Evolutionary conservation across 257 asterid species (phyloP), one percentile per base, ranked within the genome.

Genomic region (Solanum pennellii): DNA sequence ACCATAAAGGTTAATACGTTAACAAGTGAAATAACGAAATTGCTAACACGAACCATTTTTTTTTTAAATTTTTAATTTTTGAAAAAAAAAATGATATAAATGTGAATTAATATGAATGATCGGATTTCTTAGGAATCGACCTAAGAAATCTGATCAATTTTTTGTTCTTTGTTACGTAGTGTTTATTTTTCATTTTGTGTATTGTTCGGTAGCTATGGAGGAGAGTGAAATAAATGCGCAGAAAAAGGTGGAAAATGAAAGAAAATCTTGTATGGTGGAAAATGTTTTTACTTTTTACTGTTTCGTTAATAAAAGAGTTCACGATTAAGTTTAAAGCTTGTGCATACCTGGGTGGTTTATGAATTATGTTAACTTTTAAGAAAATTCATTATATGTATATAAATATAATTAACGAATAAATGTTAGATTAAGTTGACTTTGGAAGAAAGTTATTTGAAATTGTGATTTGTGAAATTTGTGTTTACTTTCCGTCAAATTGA

Each of bases 41-140:
- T 96, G 94, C 98, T 95, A 21, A 91, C 35, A 18, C 96, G 95
- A 60, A 92, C 83, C 88, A 86, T 86, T 47, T 31, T 41, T 85
- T 10, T 33, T 49, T 15, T 1, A 2, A 15, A 0, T 49, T 49
- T 15, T 49, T 15, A 3, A 1, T 49, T 29, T n/a, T 8, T 45
- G 1, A 5, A 9, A 39, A 10, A 3, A n/a, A 5, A 1, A 10
- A 20, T 10, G 66, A 66, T 72, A 72, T 9, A n/a, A 9, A 37
- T 73, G 47, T 85, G 82, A 85, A 41, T 56, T 10, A n/a, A 44
- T 56, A 45, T 18, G 87, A 47, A 13, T 15, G 83, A 72, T 85
- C 72, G 39, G 83, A 85, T 72, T 52, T 8, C 83, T 45, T 2
- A 39, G 83, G 83, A 84, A 47, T 35, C 27, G 18, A 27, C 73